Base-by-base conservation (phyloP, 164 flowering plant genomes). In the Dillenia turbinata region DNA sequence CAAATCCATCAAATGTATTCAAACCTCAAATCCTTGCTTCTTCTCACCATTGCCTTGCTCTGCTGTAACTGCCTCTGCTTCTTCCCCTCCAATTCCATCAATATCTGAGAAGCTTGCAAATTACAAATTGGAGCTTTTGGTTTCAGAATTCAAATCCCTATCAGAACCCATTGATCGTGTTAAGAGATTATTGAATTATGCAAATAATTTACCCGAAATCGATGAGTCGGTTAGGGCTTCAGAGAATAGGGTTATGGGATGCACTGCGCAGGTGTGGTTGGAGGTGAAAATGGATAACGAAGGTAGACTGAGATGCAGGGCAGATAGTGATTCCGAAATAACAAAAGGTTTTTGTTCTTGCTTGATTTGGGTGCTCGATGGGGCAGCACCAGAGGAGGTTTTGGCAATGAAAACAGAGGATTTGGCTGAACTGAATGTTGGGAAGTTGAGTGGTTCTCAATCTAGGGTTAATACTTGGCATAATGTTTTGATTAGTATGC, bases 201-300 rank as follows among this genome's bases (percentile, higher is more conserved):
- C 96, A 3, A 44, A 67, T 1, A 68, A 71, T 12, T 79, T 89
- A 0, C 83, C 87, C 22, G 69, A 57, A 14, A 54, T 89, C 47
- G 70, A 76, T 3, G 84, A 75, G 3, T 67, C 84, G 8, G 56
- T 73, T 22, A 76, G 81, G 15, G 72, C 75, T 2, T 62, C 67
- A 12, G 66, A 66, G 33, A 94, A 87, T 63, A 78, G 95, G 12
- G 97, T 94, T 14, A 83, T 80, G 85, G 98, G 98, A 6, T 94
- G 99, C 70, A 85, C 95, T 9, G 86, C 95, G 4, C 90, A 78
- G 75, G 99, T 94, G 12, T 91, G 99, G 97, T 24, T 94, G 57
- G 76, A 77, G 11, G 90, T 68, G 54, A 49, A 44, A 17, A 54
- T 89, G 78, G 95, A 81, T 46, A 73, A 61, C 14, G 67, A 59